Evolutionary conservation across 352 stramenopile species (phyloP).

Genomic region (Globisporangium irregulare): DNA sequence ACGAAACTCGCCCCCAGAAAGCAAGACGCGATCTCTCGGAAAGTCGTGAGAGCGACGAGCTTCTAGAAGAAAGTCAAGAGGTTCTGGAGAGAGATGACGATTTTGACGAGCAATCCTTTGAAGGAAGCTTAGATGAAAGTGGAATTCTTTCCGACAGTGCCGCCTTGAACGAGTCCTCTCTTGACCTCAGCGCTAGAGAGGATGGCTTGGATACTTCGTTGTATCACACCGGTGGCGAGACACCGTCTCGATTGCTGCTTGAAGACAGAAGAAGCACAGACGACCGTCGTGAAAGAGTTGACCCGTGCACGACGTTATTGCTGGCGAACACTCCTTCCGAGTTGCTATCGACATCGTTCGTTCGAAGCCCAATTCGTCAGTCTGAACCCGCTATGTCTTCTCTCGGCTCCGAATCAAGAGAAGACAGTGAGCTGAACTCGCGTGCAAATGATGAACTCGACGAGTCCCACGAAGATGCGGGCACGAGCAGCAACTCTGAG

Average conservation of each 20-base stretch:
- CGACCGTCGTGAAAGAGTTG: background rate
- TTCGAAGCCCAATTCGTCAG: background rate
- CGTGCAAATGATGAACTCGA: background rate
- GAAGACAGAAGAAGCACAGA: background rate
- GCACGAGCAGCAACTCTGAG: background rate
- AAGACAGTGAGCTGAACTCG: background rate
- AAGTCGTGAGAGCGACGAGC: constrained; percentile 5
- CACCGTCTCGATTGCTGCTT: no score
- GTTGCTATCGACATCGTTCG: constrained; percentile 3
- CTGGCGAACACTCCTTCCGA: background rate
- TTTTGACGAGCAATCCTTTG: constrained; percentile 8
- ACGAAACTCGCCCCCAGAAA: background rate
- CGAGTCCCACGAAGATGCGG: background rate
- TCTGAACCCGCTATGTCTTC: background rate
- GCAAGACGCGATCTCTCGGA: background rate
- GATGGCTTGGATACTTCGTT: background rate
- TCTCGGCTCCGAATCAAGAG: background rate
- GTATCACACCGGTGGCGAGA: background rate
- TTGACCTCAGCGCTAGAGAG: background rate
- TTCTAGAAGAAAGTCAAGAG: constrained; percentile 4
- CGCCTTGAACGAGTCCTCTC: background rate
- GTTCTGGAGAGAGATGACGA: constrained; percentile 2
- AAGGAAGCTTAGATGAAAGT: constrained; percentile 4
- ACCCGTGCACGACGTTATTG: background rate
- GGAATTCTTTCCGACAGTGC: background rate